Conservation (phyloP, 1,284 basidiomycete species). For the Lignosus rhinocerotis region DNA sequence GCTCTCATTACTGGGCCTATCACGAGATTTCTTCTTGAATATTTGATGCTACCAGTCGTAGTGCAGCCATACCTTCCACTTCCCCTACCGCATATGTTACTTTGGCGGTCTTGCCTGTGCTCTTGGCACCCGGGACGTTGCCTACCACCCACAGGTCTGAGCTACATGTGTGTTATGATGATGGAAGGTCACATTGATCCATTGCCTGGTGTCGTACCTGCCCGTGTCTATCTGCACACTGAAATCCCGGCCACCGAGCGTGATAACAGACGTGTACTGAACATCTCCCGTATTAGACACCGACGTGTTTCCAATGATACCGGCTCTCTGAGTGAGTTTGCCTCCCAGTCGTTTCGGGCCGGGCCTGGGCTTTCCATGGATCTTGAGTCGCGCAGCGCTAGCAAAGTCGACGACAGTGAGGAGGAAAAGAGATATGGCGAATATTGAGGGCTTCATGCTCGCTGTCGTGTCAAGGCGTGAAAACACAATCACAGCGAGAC, state of each 20-base stretch:
- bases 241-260: conserved; percentile 47
- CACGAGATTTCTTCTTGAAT: neutral
- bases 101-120: conserved; percentile 40
- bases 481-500: neutral
- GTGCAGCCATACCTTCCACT: conserved; percentile 40
- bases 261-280: conserved; percentile 50
- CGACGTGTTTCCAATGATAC: conserved; percentile 4
- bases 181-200: neutral
- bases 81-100: conserved; percentile 51
- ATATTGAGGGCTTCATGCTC: conserved; percentile 24
- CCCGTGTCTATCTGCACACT: conserved; percentile 65
- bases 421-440: conserved; percentile 22
- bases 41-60: neutral
- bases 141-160: conserved; percentile 62
- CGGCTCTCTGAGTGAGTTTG: conserved; percentile 6
- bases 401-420: conserved; percentile 24
- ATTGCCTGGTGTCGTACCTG: conserved; percentile 41
- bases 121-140: conserved; percentile 38
- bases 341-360: neutral
- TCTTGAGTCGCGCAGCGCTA: conserved; percentile 24
- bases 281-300: conserved; percentile 34
- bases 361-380: conserved; percentile 18
- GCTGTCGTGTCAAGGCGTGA: neutral
- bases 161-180: conserved; percentile 26
- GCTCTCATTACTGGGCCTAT: conserved; percentile 53